phyloP scores from a whole-genome alignment of 1,139 yeast genomes.

The Blastobotrys proliferans region DNA sequence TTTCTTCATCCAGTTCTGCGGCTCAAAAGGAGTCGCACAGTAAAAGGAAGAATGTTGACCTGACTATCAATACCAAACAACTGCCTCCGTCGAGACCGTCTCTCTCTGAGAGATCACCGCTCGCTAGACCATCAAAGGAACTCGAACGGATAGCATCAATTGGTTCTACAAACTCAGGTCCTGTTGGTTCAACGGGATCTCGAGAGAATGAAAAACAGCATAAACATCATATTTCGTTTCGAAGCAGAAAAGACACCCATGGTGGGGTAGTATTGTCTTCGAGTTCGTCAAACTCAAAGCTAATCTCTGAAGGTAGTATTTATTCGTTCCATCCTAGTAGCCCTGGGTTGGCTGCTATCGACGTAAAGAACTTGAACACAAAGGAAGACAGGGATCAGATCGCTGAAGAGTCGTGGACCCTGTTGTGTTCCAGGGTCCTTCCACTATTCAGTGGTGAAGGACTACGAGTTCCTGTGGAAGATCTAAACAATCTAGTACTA shows the following conservation, averaged over 20 bases:
- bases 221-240: conserved; percentile 41
- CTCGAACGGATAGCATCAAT: conserved; percentile 43
- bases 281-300: conserved; percentile 45
- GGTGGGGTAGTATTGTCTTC: conserved; percentile 42
- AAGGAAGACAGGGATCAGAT: conserved; percentile 45
- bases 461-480: conserved; percentile 52
- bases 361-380: conserved; percentile 32
- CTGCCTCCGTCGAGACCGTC: conserved; percentile 32
- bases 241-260: conserved; percentile 39
- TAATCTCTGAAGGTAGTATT: conserved; percentile 43
- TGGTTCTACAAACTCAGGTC: conserved; percentile 28
- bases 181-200: conserved; percentile 8
- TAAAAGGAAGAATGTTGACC: conserved; percentile 30
- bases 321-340: conserved; percentile 46
- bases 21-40: conserved; percentile 16
- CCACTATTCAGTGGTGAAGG: conserved; percentile 50
- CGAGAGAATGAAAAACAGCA: conserved; percentile 26
- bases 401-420: conserved; percentile 47
- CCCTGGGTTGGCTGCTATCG: conserved; percentile 35
- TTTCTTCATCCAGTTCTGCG: conserved; percentile 17
- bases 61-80: conserved; percentile 33
- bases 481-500: conserved; percentile 47
- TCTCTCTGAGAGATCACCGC: conserved; percentile 38
- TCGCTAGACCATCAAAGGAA: conserved; percentile 42
- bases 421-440: conserved; percentile 41